These are phyloP conservation scores for Kodamaea sp. DNA, from an alignment of 1,139 yeast species.

Conservation along the genomic window DNA sequence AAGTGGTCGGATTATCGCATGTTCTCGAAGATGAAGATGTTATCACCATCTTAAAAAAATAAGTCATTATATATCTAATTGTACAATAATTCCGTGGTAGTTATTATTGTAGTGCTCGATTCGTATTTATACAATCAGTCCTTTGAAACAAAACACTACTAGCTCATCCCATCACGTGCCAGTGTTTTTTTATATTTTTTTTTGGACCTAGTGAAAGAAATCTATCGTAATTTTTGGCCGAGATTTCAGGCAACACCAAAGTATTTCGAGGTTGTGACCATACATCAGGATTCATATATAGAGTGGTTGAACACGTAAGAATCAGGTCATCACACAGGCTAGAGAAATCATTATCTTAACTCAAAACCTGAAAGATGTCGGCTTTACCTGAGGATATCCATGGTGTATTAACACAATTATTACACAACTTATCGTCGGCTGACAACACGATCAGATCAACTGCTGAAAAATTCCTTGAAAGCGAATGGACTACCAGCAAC, in stretches of 20 bases:
- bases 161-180: slow-evolving; percentile 11
- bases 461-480: slow-evolving; percentile 75
- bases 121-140: no score
- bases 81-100: neutral
- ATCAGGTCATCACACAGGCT: neutral
- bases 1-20: slow-evolving; percentile 86
- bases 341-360: neutral
- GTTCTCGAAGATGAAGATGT: slow-evolving; percentile 92
- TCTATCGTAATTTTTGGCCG: slow-evolving; percentile 5
- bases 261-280: neutral
- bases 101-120: neutral
- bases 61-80: slow-evolving; percentile 7
- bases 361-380: slow-evolving; percentile 41
- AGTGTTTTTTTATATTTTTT: slow-evolving; percentile 4
- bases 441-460: slow-evolving; percentile 72
- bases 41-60: slow-evolving; percentile 86
- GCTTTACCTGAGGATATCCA: slow-evolving; percentile 64
- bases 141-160: no score
- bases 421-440: slow-evolving; percentile 72
- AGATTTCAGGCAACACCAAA: neutral
- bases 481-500: slow-evolving; percentile 69
- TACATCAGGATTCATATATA: neutral
- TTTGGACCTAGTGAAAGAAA: slow-evolving; percentile 8
- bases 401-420: slow-evolving; percentile 55
- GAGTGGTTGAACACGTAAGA: neutral